Evolutionary conservation across 352 stramenopile genomes (phyloP), one percentile per base, ranked within the genome.

Genomic region (Discostella stelligera): DNA sequence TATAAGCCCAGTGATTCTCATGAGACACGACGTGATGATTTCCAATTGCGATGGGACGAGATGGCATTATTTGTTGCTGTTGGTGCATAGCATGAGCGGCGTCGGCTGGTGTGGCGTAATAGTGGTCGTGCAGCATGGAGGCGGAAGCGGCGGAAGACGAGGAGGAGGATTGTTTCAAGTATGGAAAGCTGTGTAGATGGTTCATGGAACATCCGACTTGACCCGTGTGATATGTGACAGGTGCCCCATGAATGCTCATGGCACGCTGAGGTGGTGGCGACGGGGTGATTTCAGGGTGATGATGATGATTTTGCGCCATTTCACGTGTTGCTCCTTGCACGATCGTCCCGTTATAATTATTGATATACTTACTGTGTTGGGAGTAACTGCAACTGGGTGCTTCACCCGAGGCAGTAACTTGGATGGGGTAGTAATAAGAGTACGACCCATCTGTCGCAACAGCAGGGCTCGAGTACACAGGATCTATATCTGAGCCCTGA

Each of bases 201-300:
- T 27, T 21, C 16, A 21, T 18, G 37, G 37, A 16, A 20, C 14
- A n/a, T 3, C 44, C 48, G 1, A 69, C 49, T 13, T 56, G 39
- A 30, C 61, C 61, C 5, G 23, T 23, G 39, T 39, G 49, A 23
- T 56, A 69, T 14, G 4, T 18, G n/a, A 44, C 21, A 3, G 44
- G 61, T 18, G 49, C 4, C 11, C 61, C 61, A 41, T 58, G 25
- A 27, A 69, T 58, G 39, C 58, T 59, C 21, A 69, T 48, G 37
- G 61, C 14, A 27, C 39, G 61, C 41, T 69, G 61, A 4, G 44
- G 61, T 37, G 61, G 61, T 41, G 61, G 61, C 13, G 61, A 69
- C 14, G 61, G 61, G 0, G 61, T 69, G 37, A 69, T 69, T 49
- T 69, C 61, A n/a, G 61, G 41, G n/a, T n/a, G n/a, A n/a, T n/a